Base-by-base conservation (phyloP, 805 yeast genomes). In the Lipomyces mesembrius region DNA sequence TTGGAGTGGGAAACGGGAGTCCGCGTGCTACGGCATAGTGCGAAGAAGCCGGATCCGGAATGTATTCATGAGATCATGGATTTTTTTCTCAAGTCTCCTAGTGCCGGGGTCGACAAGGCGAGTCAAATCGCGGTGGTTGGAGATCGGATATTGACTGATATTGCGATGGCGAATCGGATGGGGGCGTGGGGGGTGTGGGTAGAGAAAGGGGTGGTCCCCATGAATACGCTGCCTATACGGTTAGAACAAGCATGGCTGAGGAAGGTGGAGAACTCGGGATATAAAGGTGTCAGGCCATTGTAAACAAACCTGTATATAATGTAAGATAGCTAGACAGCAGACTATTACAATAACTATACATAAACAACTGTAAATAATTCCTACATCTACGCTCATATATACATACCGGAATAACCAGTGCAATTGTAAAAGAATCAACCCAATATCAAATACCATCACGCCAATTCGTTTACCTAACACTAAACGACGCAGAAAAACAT, bases 151-250 rank as follows among this genome's bases (percentile, higher is more conserved):
- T 87, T 92, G 78, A 95, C 99, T 0, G 99, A 95, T 77, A 84
- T 95, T 63, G 79, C 93, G 61, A 90, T 95, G 97, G 97, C 98
- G 22, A 94, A 95, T 74, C 82, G 88, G 82, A 92, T 94, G 96
- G 97, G 96, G 0, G 82, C 95, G 0, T 85, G 86, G 77, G 90
- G 94, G 0, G 82, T 92, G 2, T 95, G 98, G 97, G 75, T 95
- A 1, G 80, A 84, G 61, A 87, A 87, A 29, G 98, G 98, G 3
- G 96, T 92, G 3, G 80, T 79, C 64, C 77, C 80, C 56, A 83
- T 89, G 1, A 77, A 81, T 32, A 83, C 84, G 63, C 56, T 82
- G 14, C 82, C 87, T 54, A 87, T 88, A 35, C 78, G 79, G 12
- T 60, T 85, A 12, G 93, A 89, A 74, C 78, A 91, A 61, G n/a